phyloP scores from a whole-genome alignment of 2,329 filamentous ascomycete species.

The Thelonectria blattea region DNA sequence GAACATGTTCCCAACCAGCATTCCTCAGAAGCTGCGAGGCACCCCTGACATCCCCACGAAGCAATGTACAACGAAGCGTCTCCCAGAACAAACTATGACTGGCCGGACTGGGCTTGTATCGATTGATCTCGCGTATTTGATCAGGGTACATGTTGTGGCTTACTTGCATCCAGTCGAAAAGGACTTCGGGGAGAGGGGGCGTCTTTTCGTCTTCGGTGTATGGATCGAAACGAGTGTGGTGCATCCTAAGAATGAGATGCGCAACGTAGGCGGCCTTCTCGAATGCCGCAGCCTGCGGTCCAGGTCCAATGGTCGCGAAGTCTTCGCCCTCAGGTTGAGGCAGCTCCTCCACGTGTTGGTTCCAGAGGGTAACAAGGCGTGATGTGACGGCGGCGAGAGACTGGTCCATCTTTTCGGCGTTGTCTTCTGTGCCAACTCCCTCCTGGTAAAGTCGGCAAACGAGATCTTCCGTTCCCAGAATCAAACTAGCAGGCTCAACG shows the following conservation, averaged over 20 bases:
- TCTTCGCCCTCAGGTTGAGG: conserved; percentile 59
- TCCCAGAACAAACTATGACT: conserved; percentile 85
- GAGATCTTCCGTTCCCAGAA: conserved; percentile 77
- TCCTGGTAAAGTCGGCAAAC: conserved; percentile 70
- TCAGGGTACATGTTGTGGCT: conserved; percentile 75
- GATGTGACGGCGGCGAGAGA: conserved; percentile 61
- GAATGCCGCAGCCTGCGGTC: conserved; percentile 65
- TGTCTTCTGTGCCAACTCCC: conserved; percentile 61
- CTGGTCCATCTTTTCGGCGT: conserved; percentile 61
- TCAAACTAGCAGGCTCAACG: conserved; percentile 72
- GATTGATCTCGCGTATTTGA: conserved; percentile 69
- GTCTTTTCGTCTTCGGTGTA: conserved; percentile 47
- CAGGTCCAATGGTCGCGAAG: conserved; percentile 68
- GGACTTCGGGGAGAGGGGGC: conserved; percentile 72
- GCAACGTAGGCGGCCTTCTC: conserved; percentile 82
- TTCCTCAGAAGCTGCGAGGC: conserved; percentile 72
- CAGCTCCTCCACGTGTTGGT: conserved; percentile 56
- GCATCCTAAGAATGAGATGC: conserved; percentile 76
- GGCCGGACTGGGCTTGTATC: conserved; percentile 73
- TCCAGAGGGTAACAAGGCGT: conserved; percentile 62
- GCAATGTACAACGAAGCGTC: conserved; percentile 72
- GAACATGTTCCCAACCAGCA: conserved; percentile 80
- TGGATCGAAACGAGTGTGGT: conserved; percentile 65
- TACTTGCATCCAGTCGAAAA: conserved; percentile 82
- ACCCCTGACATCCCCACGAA: conserved; percentile 75